Conservation (phyloP, 441 rosid species). For the Omphalea diandra region DNA sequence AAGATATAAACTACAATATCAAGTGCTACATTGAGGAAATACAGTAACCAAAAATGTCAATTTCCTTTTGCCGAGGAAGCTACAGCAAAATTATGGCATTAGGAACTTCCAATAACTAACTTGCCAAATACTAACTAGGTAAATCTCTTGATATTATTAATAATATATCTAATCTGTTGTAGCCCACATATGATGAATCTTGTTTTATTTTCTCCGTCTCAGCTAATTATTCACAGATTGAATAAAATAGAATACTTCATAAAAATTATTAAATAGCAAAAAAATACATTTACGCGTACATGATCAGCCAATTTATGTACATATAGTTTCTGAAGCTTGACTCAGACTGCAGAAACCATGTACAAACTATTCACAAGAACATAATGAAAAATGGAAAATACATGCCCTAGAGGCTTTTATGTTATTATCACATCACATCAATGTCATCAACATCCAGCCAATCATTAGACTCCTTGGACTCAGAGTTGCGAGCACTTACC, state of each 20-base stretch:
- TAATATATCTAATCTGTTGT: too few relatives aligned
- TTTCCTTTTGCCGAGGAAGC: too few relatives aligned
- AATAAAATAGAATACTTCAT: slow-evolving; percentile 6
- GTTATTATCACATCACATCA: slow-evolving; percentile 39
- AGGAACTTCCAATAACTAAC: not conserved
- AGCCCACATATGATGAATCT: too few relatives aligned
- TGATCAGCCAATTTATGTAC: slow-evolving; percentile 45
- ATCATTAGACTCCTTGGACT: slow-evolving; percentile 58
- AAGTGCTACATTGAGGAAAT: too few relatives aligned
- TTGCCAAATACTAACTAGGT: too few relatives aligned
- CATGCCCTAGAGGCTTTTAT: slow-evolving; percentile 1
- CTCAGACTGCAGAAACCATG: slow-evolving; percentile 28
- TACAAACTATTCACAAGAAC: slow-evolving; percentile 38
- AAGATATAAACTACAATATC: too few relatives aligned
- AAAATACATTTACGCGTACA: slow-evolving; percentile 8
- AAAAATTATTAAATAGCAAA: slow-evolving; percentile 4
- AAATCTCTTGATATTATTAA: too few relatives aligned
- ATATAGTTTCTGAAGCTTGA: slow-evolving; percentile 26
- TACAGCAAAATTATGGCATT: too few relatives aligned
- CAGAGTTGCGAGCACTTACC: slow-evolving; percentile 44
- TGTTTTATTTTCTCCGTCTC: too few relatives aligned
- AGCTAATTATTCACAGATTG: slow-evolving; percentile 14
- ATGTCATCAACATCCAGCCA: slow-evolving; percentile 72
- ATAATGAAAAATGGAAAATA: slow-evolving; percentile 18
- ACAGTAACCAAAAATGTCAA: too few relatives aligned